Conservation (phyloP, 2,329 filamentous ascomycete species). For the Pleomassaria siparia region DNA sequence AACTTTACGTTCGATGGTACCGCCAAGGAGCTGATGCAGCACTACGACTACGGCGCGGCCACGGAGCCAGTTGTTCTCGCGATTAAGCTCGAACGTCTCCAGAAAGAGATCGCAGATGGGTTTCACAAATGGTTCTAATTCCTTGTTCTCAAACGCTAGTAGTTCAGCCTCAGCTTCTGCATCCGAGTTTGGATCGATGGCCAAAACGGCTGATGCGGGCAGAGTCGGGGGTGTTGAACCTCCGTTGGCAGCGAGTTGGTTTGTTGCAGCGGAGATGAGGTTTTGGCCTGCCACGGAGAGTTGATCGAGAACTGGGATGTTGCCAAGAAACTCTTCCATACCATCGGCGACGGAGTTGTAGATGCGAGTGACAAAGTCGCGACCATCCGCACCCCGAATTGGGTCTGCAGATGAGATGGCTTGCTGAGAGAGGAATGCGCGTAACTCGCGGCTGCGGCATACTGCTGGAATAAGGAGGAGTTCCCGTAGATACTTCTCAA, state of each 20-base stretch:
- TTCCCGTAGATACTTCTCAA: slow-evolving; percentile 80
- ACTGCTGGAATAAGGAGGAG: slow-evolving; percentile 87
- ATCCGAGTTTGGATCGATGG: slow-evolving; percentile 53
- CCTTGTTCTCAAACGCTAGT: slow-evolving; percentile 79
- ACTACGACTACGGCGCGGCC: slow-evolving; percentile 95
- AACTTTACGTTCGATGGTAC: slow-evolving; percentile 94
- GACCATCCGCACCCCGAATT: slow-evolving; percentile 61
- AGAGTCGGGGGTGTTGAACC: slow-evolving; percentile 10
- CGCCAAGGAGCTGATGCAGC: slow-evolving; percentile 89
- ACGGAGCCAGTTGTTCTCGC: slow-evolving; percentile 94
- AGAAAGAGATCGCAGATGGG: slow-evolving; percentile 98
- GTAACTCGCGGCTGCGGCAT: slow-evolving; percentile 87
- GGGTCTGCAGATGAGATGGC: slow-evolving; percentile 71
- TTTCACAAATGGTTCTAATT: slow-evolving; percentile 94
- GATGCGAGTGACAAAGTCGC: slow-evolving; percentile 87
- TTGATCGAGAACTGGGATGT: slow-evolving; percentile 93
- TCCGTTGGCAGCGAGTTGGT: slow-evolving; percentile 48
- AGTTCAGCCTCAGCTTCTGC: slow-evolving; percentile 90
- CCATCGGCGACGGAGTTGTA: slow-evolving; percentile 97
- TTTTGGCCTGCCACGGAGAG: slow-evolving; percentile 91
- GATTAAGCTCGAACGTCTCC: slow-evolving; percentile 91
- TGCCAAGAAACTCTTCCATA: slow-evolving; percentile 96
- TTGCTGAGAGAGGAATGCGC: slow-evolving; percentile 86
- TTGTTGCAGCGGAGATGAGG: slow-evolving; percentile 72
- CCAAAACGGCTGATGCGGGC: slow-evolving; percentile 52